These are phyloP conservation scores for Sclerotinia borealis DNA, from an alignment of 2,329 filamentous ascomycete genomes.

Conservation along the genomic window DNA sequence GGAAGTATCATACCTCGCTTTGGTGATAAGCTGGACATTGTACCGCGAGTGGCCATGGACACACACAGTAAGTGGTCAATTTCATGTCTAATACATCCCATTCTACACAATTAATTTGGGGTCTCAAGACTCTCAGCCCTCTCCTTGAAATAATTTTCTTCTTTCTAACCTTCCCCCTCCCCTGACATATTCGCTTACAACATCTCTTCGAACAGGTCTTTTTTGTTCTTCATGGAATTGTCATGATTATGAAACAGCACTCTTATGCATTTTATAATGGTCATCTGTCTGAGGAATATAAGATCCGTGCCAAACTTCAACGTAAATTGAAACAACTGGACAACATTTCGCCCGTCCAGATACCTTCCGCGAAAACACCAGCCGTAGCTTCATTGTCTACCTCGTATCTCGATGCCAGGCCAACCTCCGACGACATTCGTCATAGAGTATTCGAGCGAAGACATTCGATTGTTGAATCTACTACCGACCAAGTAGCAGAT, in stretches of 20 bases:
- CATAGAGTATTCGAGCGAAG: constrained; percentile 38
- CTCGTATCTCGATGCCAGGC: constrained; percentile 39
- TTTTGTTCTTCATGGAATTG: constrained; percentile 66
- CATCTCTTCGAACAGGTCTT: constrained; percentile 36
- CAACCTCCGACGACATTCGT: constrained; percentile 37
- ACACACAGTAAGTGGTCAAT: constrained; percentile 51
- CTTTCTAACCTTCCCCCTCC: not conserved
- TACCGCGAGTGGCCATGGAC: constrained; percentile 77
- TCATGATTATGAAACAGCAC: constrained; percentile 81
- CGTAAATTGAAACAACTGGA: constrained; percentile 52
- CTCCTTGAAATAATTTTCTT: not conserved
- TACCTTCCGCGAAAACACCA: constrained; percentile 39
- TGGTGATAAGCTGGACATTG: constrained; percentile 59
- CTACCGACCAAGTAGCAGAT: constrained; percentile 54
- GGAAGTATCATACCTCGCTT: constrained; percentile 59
- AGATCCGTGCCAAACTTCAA: constrained; percentile 41
- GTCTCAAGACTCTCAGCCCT: not conserved
- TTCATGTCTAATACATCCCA: not conserved
- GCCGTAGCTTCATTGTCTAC: constrained; percentile 39
- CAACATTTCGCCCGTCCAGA: constrained; percentile 41
- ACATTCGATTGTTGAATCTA: constrained; percentile 31
- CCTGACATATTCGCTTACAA: not conserved
- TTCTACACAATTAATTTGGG: not conserved
- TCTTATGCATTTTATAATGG: constrained; percentile 54
- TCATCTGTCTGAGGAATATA: constrained; percentile 57